Conservation (phyloP, 1,139 yeast species). For the Suhomyces terraborum region DNA sequence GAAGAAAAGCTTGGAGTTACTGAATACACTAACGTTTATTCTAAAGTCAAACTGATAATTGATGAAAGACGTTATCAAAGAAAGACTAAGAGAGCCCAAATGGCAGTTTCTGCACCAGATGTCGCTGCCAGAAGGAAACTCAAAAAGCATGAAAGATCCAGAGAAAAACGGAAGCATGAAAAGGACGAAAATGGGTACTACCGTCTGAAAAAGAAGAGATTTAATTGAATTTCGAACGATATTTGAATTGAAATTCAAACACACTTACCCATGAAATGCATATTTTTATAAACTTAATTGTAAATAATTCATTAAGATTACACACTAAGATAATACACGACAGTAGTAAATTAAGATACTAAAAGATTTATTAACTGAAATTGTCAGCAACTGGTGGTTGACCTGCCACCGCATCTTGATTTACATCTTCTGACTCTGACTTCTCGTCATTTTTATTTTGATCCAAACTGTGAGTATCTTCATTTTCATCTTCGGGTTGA, state of each 20-base stretch:
- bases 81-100: conserved; percentile 70
- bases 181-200: conserved; percentile 80
- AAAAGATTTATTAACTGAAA: neutral
- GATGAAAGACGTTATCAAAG: conserved; percentile 71
- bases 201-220: conserved; percentile 60
- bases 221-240: conserved; percentile 10
- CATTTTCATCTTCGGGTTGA: conserved; percentile 2
- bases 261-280: neutral
- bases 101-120: conserved; percentile 81
- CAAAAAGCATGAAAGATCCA: conserved; percentile 70
- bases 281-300: conserved; percentile 1
- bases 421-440: neutral
- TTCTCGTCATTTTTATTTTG: neutral
- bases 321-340: no score
- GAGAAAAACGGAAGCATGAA: conserved; percentile 74
- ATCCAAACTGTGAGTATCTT: neutral
- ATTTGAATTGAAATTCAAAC: no score
- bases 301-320: conserved; percentile 5
- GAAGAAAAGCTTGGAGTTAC: conserved; percentile 75
- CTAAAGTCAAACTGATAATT: conserved; percentile 63
- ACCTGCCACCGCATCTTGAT: neutral
- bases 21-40: conserved; percentile 63
- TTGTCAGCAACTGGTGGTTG: neutral
- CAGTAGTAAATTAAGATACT: no score
- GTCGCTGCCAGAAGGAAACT: conserved; percentile 74